These are phyloP conservation scores for Dendrothele bispora DNA, from an alignment of 768 basidiomycete species.

Conservation along the genomic window DNA sequence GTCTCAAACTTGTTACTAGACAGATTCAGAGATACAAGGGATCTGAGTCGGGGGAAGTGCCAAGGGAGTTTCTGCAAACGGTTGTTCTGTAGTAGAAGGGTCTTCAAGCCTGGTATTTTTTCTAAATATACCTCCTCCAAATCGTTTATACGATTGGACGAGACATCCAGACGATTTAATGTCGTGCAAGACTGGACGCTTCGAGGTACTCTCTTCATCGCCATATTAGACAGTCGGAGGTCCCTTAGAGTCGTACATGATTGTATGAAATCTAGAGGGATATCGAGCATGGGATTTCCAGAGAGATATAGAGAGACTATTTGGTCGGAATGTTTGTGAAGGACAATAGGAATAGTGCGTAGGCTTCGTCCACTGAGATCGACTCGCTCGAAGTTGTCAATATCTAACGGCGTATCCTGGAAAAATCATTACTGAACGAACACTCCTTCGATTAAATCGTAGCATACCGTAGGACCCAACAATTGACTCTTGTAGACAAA, in stretches of 20 bases:
- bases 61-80: conserved; percentile 83
- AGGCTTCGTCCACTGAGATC: conserved; percentile 82
- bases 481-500: conserved; percentile 86
- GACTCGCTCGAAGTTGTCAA: conserved; percentile 73
- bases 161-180: conserved; percentile 81
- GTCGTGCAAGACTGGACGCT: conserved; percentile 74
- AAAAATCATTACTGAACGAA: not conserved
- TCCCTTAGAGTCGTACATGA: conserved; percentile 78
- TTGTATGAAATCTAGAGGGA: conserved; percentile 95
- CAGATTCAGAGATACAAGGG: conserved; percentile 80
- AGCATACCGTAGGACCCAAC: conserved; percentile 60
- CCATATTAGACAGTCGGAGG: conserved; percentile 86
- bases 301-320: conserved; percentile 88
- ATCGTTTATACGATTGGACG: conserved; percentile 87
- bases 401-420: conserved; percentile 72
- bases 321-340: conserved; percentile 81
- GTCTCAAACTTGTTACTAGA: conserved; percentile 91
- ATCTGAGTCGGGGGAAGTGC: conserved; percentile 75
- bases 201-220: conserved; percentile 89
- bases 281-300: conserved; percentile 93
- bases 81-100: conserved; percentile 86
- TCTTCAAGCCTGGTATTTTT: conserved; percentile 67
- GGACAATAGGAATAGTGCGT: conserved; percentile 83
- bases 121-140: conserved; percentile 86
- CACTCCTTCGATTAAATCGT: not conserved